A percentile compares a stretch with the other conserved stretches of the same genome.
phyloP scores from a whole-genome alignment of 805 yeast species.

The Myxozyma neotropica region DNA sequence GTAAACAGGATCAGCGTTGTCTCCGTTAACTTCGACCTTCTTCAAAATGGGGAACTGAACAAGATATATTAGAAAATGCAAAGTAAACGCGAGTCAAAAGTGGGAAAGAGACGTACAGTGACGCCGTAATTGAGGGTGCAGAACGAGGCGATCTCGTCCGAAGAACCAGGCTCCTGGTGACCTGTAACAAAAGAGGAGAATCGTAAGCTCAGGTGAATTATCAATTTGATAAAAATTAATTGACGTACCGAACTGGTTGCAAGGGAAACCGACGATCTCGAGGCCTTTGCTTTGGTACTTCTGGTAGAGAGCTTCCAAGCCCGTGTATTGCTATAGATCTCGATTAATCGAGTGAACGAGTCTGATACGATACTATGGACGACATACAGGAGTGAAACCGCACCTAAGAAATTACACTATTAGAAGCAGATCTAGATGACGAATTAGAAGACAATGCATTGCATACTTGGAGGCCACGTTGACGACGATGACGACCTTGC shows the following conservation, averaged over 20 bases:
- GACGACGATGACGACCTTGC: conserved; percentile 80
- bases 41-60: conserved; percentile 75
- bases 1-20: conserved; percentile 76
- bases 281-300: conserved; percentile 67
- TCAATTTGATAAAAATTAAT: background rate
- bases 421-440: too few relatives aligned
- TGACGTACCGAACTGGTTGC: conserved; percentile 75
- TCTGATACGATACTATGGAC: too few relatives aligned
- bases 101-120: conserved; percentile 45
- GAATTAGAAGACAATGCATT: too few relatives aligned
- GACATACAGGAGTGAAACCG: conserved; percentile 37
- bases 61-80: background rate
- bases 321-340: conserved; percentile 62
- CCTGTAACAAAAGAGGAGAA: conserved; percentile 8
- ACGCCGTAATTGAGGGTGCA: conserved; percentile 87
- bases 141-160: conserved; percentile 65
- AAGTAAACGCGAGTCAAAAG: too few relatives aligned
- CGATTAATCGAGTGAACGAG: background rate
- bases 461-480: conserved; percentile 84
- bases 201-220: background rate
- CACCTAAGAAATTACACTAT: conserved; percentile 24
- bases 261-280: conserved; percentile 80
- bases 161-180: conserved; percentile 71
- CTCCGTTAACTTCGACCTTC: conserved; percentile 89
- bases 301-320: conserved; percentile 66